Evolutionary conservation across 1,284 basidiomycete species (phyloP), one percentile per base, ranked within the genome.

Genomic region (Austroboletus rostrupii): DNA sequence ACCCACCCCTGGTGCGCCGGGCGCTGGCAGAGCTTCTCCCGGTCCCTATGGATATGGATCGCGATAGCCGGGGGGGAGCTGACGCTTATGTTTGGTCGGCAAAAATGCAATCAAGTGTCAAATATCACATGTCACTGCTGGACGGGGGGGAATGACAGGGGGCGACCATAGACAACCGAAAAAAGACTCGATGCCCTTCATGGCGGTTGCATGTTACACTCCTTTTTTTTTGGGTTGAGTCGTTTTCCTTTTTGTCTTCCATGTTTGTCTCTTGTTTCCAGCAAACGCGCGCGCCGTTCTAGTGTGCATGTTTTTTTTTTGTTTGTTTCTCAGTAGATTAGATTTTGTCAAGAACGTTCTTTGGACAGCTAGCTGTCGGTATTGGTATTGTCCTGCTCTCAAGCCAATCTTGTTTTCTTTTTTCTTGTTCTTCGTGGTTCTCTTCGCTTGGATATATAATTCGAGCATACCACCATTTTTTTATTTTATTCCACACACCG

Each of bases 41-140:
- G 74, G 72, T 3, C 77, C 80, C 26, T 78, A 79, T 49, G 74
- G 70, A 42, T 65, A 70, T 23, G 59, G 66, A 20, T 48, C 53
- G 17, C 53, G 53, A 52, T 70, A 61, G 48, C 49, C 41, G n/a
- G n/a, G n/a, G n/a, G n/a, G n/a, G n/a, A n/a, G n/a, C n/a, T n/a
- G n/a, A n/a, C n/a, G n/a, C n/a, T n/a, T n/a, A n/a, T n/a, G n/a
- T n/a, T n/a, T n/a, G n/a, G n/a, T n/a, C n/a, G 38, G 12, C 9
- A 10, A 14, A 14, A 13, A 14, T 40, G 36, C 40, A 46, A 29
- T 43, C 39, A 26, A 26, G 23, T 26, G 29, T 21, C 37, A 32
- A 38, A 52, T 43, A 57, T 54, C 46, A 50, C 35, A 52, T 43
- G 59, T 54, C 46, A 50, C 35, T 36, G 42, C 43, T 33, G 44